Evolutionary conservation across 352 stramenopile genomes (phyloP).

Genomic region (Phytophthora pinifolia): DNA sequence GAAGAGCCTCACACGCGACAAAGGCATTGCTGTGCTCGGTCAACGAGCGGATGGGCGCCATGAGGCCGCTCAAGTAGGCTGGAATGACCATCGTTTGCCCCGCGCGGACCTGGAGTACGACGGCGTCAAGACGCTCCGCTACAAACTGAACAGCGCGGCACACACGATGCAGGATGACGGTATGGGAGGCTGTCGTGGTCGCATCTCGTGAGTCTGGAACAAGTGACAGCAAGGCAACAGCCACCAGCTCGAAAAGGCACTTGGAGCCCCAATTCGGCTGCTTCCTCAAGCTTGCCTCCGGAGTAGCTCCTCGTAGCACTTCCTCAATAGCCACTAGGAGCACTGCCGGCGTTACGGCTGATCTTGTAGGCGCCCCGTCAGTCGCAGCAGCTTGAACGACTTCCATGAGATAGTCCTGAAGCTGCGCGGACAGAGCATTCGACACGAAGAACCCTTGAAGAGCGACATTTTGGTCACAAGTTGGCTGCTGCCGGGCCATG

Average conservation of each 20-base stretch:
- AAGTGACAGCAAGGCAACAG: constrained; percentile 40
- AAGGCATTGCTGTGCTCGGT: constrained; percentile 51
- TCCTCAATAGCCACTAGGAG: constrained; percentile 66
- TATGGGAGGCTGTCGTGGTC: constrained; percentile 3
- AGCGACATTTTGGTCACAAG: constrained; percentile 16
- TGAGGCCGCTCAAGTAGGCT: constrained; percentile 53
- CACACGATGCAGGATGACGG: constrained; percentile 25
- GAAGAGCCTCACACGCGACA: constrained; percentile 56
- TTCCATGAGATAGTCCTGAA: constrained; percentile 63
- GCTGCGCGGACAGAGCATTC: constrained; percentile 35
- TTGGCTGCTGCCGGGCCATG: neutral
- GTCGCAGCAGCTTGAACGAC: constrained; percentile 26
- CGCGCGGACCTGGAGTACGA: constrained; percentile 43
- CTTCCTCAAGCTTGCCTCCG: constrained; percentile 49
- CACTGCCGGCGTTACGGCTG: constrained; percentile 21
- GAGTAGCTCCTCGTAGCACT: constrained; percentile 36
- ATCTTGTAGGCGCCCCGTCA: neutral
- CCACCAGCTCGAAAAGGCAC: constrained; percentile 64
- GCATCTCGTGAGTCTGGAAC: constrained; percentile 31
- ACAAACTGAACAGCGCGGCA: constrained; percentile 54
- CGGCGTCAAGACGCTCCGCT: constrained; percentile 48
- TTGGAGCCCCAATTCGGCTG: constrained; percentile 37
- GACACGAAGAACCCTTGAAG: constrained; percentile 52
- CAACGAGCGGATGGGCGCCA: constrained; percentile 42
- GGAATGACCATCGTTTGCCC: constrained; percentile 38